Percentiles rank a stretch among this genome's conserved stretches.
Evolutionary conservation across 148 eudicot genomes (phyloP).

Genomic region (Chenopodium album): DNA sequence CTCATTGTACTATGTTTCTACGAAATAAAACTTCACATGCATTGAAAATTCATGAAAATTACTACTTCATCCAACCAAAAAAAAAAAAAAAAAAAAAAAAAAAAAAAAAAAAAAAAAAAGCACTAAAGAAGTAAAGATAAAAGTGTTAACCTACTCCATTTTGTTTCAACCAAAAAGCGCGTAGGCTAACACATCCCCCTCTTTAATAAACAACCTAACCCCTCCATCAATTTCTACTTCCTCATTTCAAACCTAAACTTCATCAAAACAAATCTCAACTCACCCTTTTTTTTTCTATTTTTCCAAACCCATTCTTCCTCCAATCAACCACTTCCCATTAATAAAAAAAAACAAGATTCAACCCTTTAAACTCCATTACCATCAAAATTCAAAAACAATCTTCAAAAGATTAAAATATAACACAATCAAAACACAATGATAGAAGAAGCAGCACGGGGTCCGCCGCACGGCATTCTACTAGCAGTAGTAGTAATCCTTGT

Average conservation of each 20-base stretch:
- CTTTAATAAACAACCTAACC: background rate
- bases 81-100: too few species aligned
- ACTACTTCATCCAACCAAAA: too few species aligned
- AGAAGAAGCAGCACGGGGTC: conserved; percentile 53
- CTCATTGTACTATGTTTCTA: too few species aligned
- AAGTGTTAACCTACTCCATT: background rate
- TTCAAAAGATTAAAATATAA: too few species aligned
- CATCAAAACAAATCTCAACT: background rate
- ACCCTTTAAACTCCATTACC: background rate
- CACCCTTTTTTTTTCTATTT: background rate
- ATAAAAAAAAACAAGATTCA: background rate
- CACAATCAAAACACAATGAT: conserved; percentile 25
- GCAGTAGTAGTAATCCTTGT: conserved; percentile 57
- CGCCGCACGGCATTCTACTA: conserved; percentile 69
- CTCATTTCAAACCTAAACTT: conserved; percentile 1
- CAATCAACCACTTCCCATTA: too few species aligned
- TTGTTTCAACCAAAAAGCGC: background rate
- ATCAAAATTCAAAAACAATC: too few species aligned
- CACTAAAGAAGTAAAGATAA: too few species aligned
- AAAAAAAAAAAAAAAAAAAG: too few species aligned
- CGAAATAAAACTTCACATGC: too few species aligned
- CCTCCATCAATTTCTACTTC: background rate
- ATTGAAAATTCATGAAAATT: too few species aligned
- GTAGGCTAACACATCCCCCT: background rate
- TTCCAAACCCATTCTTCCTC: background rate